These are phyloP conservation scores for Apostasia shenzhenica DNA, from an alignment of 106 monocot species.

Conservation along the genomic window DNA sequence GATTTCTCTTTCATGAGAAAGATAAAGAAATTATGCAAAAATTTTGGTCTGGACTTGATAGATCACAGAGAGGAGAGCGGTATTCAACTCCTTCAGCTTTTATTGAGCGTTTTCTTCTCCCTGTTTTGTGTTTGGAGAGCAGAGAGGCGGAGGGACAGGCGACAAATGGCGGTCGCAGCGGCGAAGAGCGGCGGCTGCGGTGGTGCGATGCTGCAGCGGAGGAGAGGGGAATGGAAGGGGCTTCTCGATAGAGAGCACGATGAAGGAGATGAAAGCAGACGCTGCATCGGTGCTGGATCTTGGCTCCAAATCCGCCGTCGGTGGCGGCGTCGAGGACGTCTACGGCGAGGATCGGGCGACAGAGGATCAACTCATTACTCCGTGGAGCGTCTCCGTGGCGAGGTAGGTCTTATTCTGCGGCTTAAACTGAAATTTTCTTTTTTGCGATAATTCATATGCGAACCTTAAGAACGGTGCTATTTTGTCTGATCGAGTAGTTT, in stretches of 20 bases:
- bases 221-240: constrained; percentile 4
- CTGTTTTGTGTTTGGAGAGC: not conserved
- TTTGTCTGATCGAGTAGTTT: not conserved
- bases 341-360: constrained; percentile 87
- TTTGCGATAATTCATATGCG: not conserved
- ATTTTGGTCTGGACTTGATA: not conserved
- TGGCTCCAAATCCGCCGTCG: constrained; percentile 38
- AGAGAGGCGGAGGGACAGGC: not conserved
- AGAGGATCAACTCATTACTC: constrained; percentile 87
- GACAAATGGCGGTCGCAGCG: not conserved
- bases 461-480: not conserved
- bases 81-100: not conserved
- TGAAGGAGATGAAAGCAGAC: constrained; percentile 6
- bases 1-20: not conserved
- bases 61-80: not conserved
- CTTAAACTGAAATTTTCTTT: not conserved
- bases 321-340: constrained; percentile 64
- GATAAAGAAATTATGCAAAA: not conserved
- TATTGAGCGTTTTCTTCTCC: not conserved
- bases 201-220: not conserved
- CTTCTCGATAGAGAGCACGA: constrained; percentile 12
- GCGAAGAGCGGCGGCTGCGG: not conserved
- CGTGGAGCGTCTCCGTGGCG: constrained; percentile 81
- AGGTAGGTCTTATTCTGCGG: constrained; percentile 30
- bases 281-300: constrained; percentile 2